Evolutionary conservation across 2,329 filamentous ascomycete genomes (phyloP).

Genomic region (Hymenoscyphus linearis): DNA sequence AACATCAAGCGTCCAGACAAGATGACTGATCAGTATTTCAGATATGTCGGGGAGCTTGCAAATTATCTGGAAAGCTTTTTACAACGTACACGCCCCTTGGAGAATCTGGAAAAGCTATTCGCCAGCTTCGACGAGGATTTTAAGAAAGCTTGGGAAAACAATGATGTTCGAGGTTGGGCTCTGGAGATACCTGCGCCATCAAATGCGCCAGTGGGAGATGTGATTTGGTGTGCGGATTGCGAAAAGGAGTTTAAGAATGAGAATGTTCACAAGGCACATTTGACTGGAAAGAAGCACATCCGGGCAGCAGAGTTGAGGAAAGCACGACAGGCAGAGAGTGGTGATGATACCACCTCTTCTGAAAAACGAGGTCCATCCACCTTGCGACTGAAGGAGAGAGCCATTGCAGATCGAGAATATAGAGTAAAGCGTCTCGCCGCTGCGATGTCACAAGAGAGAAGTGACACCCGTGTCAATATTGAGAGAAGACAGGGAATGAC

Average conservation of each 20-base stretch:
- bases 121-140: constrained; percentile 77
- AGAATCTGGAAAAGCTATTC: constrained; percentile 78
- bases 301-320: constrained; percentile 68
- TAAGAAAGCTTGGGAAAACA: constrained; percentile 72
- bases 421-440: constrained; percentile 73
- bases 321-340: constrained; percentile 39
- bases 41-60: constrained; percentile 75
- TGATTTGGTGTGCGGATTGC: constrained; percentile 85
- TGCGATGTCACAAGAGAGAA: constrained; percentile 79
- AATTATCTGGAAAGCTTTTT: constrained; percentile 86
- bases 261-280: constrained; percentile 86
- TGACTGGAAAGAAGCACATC: constrained; percentile 88
- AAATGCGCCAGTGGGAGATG: constrained; percentile 44
- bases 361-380: constrained; percentile 30
- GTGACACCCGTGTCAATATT: constrained; percentile 88
- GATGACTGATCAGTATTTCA: constrained; percentile 87
- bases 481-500: constrained; percentile 98
- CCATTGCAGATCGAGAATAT: constrained; percentile 83
- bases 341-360: constrained; percentile 22
- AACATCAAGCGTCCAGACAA: constrained; percentile 78
- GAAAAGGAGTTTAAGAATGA: constrained; percentile 94
- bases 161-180: constrained; percentile 75
- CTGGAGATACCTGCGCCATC: constrained; percentile 38
- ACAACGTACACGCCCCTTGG: constrained; percentile 74
- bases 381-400: constrained; percentile 72